Evolutionary conservation across 176 grass and related monocot genomes (phyloP), one percentile per base, ranked within the genome.

Genomic region (Tillandsia fasciculata): DNA sequence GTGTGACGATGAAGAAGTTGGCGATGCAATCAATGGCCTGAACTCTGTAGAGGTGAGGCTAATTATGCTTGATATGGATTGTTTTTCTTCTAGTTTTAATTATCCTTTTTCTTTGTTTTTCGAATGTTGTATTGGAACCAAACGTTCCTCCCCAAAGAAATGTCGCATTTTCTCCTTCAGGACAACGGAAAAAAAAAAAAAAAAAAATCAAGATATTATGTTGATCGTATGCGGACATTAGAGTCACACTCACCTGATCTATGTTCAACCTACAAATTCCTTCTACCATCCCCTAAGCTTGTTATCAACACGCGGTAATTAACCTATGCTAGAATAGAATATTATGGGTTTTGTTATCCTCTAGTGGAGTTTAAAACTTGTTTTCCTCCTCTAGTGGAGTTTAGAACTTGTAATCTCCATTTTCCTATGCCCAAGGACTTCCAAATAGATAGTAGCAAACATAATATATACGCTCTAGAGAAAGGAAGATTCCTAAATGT

Each of bases 11-110:
- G 90, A 99, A 58, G 67, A 82, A 48, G 70, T 63, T 22, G 74
- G 77, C 73, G 88, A 83, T 72, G 72, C 79, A 18, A 92, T 56
- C 0, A 86, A 88, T 75, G 72, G 77, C 12, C 86, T 82, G 65
- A 85, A 75, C 78, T 84, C 76, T 51, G 69, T 86, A 26, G 87
- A 90, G 80, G 84, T 93, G 82, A 86, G 83, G 74, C 56, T 23
- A 18, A 61, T 42, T 42, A 42, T 42, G 33, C 33, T 42, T 42
- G 33, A 42, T 42, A 6, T 26, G 58, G 24, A 63, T 22, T 63
- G 24, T 63, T 2, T 22, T 63, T 63, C 58, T 10, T 63, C 11
- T 24, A 63, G 58, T 63, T 63, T 63, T 63, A 22, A 63, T 63
- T 24, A 26, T 63, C 20, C 58, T 63, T 63, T 23, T 63, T 10